Evolutionary conservation across 1,284 basidiomycete species (phyloP).

Genomic region (Pisolithus thermaeus): DNA sequence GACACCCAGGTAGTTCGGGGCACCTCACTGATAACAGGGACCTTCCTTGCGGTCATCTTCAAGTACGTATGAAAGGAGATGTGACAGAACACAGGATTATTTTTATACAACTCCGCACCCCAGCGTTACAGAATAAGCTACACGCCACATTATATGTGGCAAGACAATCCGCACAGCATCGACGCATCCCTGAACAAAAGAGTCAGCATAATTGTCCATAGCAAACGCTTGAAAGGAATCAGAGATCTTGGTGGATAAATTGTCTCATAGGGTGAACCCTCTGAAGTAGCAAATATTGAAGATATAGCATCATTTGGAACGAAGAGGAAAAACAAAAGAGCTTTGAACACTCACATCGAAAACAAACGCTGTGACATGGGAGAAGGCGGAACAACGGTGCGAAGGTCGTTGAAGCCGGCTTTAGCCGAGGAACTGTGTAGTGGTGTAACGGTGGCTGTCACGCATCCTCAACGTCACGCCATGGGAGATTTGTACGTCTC

Average conservation of each 20-base stretch:
- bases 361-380: too few species aligned
- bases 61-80: neutral
- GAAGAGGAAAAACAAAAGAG: slow-evolving; percentile 3
- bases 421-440: slow-evolving; percentile 38
- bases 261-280: slow-evolving; percentile 69
- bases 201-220: neutral
- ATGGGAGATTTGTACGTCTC: slow-evolving; percentile 5
- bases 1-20: neutral
- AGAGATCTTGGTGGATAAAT: slow-evolving; percentile 79
- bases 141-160: neutral
- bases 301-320: slow-evolving; percentile 43
- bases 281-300: slow-evolving; percentile 82
- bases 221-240: slow-evolving; percentile 30
- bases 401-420: slow-evolving; percentile 18
- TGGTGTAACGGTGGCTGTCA: slow-evolving; percentile 61
- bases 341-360: slow-evolving; percentile 15
- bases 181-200: neutral
- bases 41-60: slow-evolving; percentile 16
- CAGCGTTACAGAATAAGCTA: too few species aligned
- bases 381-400: neutral
- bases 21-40: slow-evolving; percentile 55
- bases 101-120: too few species aligned
- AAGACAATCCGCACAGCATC: neutral
- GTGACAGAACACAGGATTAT: too few species aligned
- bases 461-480: slow-evolving; percentile 14